Evolutionary conservation across 805 yeast genomes (phyloP).

Genomic region (Candida coleopterorum): DNA sequence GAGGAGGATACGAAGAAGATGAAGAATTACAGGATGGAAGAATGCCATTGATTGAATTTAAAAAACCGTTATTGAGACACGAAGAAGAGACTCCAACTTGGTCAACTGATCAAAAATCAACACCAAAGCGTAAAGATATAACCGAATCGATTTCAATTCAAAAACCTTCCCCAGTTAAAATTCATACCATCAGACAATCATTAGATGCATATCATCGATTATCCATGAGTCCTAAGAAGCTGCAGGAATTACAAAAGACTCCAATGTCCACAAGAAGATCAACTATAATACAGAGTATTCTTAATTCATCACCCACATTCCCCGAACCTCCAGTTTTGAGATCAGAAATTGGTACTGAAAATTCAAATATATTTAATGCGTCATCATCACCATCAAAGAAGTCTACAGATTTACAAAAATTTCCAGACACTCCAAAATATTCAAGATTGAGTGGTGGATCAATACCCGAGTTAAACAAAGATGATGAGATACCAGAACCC

Average conservation of each 20-base stretch:
- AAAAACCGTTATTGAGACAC: slow-evolving; percentile 9
- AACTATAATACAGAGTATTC: slow-evolving; percentile 29
- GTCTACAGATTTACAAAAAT: slow-evolving; percentile 27
- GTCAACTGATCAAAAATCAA: slow-evolving; percentile 28
- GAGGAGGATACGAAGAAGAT: slow-evolving; percentile 12
- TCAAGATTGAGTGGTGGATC: slow-evolving; percentile 15
- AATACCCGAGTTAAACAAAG: slow-evolving; percentile 20
- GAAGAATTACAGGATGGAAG: slow-evolving; percentile 4
- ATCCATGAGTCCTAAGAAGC: slow-evolving; percentile 29
- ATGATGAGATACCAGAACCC: slow-evolving; percentile 27
- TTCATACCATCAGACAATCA: slow-evolving; percentile 28
- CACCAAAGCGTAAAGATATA: slow-evolving; percentile 17
- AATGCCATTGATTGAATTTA: slow-evolving; percentile 2
- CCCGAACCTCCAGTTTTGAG: slow-evolving; percentile 40
- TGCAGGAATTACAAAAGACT: slow-evolving; percentile 14
- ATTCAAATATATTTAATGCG: not conserved
- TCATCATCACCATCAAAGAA: slow-evolving; percentile 1
- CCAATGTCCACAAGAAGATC: slow-evolving; percentile 24
- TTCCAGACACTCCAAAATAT: slow-evolving; percentile 46
- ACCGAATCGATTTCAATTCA: slow-evolving; percentile 3
- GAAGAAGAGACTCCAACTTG: slow-evolving; percentile 33
- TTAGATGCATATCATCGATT: slow-evolving; percentile 26
- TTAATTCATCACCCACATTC: slow-evolving; percentile 39
- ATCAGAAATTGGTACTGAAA: slow-evolving; percentile 27
- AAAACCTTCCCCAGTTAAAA: slow-evolving; percentile 13